Conservation (phyloP, 495 filamentous ascomycete species). For the Usnea hakonensis region DNA sequence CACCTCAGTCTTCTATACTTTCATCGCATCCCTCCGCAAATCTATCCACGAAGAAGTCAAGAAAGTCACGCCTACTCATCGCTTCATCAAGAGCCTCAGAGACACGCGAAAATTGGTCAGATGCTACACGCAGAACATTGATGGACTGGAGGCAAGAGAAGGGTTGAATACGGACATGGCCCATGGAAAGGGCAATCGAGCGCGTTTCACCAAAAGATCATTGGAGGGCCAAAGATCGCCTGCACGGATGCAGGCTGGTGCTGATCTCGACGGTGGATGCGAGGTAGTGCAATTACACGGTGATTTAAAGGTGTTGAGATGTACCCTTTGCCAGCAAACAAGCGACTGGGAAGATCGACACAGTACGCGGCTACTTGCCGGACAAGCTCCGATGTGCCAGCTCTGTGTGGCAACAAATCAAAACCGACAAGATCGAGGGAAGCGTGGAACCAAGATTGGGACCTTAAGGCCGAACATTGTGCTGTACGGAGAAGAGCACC, state of each 20-base stretch:
- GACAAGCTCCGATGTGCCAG: constrained; percentile 55
- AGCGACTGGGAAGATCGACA: constrained; percentile 50
- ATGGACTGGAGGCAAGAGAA: constrained; percentile 57
- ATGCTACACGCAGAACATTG: constrained; percentile 68
- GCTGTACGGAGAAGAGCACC: constrained; percentile 64
- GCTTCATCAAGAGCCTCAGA: constrained; percentile 53
- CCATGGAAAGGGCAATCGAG: constrained; percentile 47
- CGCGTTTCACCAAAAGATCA: constrained; percentile 28
- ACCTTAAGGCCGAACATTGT: constrained; percentile 61
- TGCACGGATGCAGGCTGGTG: constrained; percentile 12
- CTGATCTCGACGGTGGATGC: constrained; percentile 36
- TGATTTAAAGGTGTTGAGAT: constrained; percentile 51
- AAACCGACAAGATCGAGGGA: constrained; percentile 50
- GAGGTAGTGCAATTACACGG: constrained; percentile 63
- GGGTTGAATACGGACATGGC: constrained; percentile 45
- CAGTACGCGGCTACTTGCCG: constrained; percentile 36
- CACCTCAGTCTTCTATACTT: constrained; percentile 60
- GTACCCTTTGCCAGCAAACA: constrained; percentile 52
- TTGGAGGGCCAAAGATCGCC: constrained; percentile 14
- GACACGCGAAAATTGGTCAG: constrained; percentile 55
- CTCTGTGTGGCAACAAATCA: constrained; percentile 49
- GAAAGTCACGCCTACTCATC: constrained; percentile 51
- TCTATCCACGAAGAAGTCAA: constrained; percentile 44
- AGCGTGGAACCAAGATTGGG: constrained; percentile 55
- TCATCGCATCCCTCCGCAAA: constrained; percentile 53